Evolutionary conservation across 495 filamentous ascomycete species (phyloP).

Genomic region (Annulohypoxylon nitens): DNA sequence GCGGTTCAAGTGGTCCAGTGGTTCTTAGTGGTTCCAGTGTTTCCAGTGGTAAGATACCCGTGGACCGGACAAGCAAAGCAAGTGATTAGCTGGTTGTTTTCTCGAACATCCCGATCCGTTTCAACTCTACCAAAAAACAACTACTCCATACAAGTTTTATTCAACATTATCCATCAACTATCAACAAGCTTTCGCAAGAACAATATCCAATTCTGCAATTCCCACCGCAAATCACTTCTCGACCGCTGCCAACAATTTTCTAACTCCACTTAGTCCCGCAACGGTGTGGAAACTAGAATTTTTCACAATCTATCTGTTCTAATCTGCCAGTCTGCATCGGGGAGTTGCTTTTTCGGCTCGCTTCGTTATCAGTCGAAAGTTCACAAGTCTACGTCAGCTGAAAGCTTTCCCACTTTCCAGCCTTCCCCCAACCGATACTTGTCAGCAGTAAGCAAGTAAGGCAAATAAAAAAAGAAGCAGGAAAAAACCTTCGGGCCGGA

Average conservation of each 20-base stretch:
- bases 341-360: not conserved
- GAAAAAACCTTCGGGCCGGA: conserved; percentile 10
- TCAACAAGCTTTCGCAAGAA: not conserved
- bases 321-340: conserved; percentile 5
- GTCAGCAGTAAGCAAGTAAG: conserved; percentile 17
- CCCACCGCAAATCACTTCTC: conserved; percentile 4
- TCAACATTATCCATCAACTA: not conserved
- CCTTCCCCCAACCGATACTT: conserved; percentile 4
- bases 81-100: conserved; percentile 12
- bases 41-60: not conserved
- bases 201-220: conserved; percentile 7
- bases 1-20: not conserved
- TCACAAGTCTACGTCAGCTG: conserved; percentile 22
- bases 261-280: conserved; percentile 34
- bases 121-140: conserved; percentile 25
- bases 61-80: not conserved
- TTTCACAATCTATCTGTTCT: not conserved
- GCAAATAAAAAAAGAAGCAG: not conserved
- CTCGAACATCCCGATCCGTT: conserved; percentile 13
- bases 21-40: too few relatives aligned
- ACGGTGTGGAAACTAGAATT: conserved; percentile 8
- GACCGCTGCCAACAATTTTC: conserved; percentile 1
- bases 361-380: conserved; percentile 6
- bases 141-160: not conserved
- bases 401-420: not conserved